Evolutionary conservation across 129 eudicot species (phyloP), one percentile per base, ranked within the genome.

Genomic region (Flaveria ramosissima): DNA sequence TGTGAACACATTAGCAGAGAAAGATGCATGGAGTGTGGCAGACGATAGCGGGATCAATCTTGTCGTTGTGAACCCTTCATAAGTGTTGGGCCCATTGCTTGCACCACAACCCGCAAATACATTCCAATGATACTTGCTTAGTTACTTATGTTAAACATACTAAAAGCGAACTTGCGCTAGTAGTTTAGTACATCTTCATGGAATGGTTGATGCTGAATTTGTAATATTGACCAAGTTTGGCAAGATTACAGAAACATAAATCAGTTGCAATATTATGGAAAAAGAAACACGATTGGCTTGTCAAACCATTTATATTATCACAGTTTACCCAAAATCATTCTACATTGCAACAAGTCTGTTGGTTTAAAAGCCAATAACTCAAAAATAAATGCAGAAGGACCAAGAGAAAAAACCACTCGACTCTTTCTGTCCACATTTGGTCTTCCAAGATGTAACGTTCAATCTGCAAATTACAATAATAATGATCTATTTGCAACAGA

Each of bases 91-190:
- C 51, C 88, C 97, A 30, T 71, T 86, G 79, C 93, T 94, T n/a
- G 84, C 92, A 56, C 96, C 97, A 1, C 89, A 89, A 42, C 94
- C 96, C 59, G 80, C 97, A 62, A 94, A 96, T 81, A 87, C 99
- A 45, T 80, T 89, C 7, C 83, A 71, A 68, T 91, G 75, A 65
- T 84, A 74, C 80, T 91, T 57, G 85, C 79, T 47, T 70, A 81
- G 57, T 84, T 47, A 87, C 73, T 8, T 55, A 14, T 61, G 10
- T 61, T 26, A 26, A 27, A 81, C 94, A 96, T 91, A 80, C 68
- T 32, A 51, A 66, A 73, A 17, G 14, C 21, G 16, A 45, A 30
- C 63, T 46, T 59, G 19, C 32, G 23, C 36, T 17, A 11, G 39
- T 32, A 32, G 39, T 32, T 32, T 32, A 32, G 8, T 55, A 13